A percentile compares a stretch with the other conserved stretches of the same genome.
These are phyloP conservation scores for Acacia concinna DNA, from an alignment of 331 rosid species.

Conservation along the genomic window DNA sequence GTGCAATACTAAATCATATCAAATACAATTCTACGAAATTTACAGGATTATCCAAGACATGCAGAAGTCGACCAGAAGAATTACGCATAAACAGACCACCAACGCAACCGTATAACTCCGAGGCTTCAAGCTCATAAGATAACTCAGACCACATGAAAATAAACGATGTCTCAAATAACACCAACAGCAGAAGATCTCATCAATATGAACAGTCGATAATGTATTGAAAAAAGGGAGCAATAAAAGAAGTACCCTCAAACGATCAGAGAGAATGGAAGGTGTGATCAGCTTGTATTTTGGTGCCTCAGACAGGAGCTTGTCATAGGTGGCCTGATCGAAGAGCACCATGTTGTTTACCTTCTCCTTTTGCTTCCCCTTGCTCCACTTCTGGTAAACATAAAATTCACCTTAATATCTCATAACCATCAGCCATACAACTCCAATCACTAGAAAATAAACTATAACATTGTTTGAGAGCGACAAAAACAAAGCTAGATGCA, in stretches of 20 bases:
- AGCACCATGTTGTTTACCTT: slow-evolving; percentile 85
- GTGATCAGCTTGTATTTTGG: slow-evolving; percentile 78
- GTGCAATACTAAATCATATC: background rate
- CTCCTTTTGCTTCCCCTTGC: slow-evolving; percentile 88
- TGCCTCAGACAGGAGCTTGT: slow-evolving; percentile 67
- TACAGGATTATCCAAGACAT: background rate
- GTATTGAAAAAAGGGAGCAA: background rate
- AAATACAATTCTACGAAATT: background rate
- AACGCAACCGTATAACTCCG: background rate
- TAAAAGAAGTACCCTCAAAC: slow-evolving; percentile 55
- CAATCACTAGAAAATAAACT: background rate
- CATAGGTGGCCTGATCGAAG: slow-evolving; percentile 66
- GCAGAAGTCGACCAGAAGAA: background rate
- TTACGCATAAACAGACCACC: background rate
- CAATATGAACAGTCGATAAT: background rate
- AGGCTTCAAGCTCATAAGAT: background rate
- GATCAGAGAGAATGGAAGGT: slow-evolving; percentile 69
- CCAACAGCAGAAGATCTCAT: background rate
- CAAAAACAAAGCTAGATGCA: background rate
- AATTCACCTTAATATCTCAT: background rate
- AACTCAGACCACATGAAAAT: background rate
- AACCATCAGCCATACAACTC: background rate
- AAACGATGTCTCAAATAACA: background rate
- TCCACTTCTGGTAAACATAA: slow-evolving; percentile 63
- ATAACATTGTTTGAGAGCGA: background rate